phyloP scores from a whole-genome alignment of 257 asterid species.

The Nicotiana noctiflora region DNA sequence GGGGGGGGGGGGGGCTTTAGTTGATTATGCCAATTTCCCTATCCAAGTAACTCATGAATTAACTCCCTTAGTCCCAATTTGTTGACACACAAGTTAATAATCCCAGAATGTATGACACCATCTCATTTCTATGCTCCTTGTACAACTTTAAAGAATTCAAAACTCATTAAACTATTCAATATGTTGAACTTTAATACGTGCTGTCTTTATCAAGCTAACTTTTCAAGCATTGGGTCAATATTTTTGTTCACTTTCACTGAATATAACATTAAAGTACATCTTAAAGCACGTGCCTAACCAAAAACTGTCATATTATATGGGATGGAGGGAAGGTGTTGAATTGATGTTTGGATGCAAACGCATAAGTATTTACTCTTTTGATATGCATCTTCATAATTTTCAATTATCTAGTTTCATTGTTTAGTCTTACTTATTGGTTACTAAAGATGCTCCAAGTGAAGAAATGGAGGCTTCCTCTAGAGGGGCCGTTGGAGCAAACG shows the following conservation, averaged over 20 bases:
- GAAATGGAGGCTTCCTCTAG: conserved; percentile 48
- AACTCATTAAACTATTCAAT: background rate
- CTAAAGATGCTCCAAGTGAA: conserved; percentile 42
- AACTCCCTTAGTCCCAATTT: background rate
- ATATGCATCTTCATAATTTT: background rate
- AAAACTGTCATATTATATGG: background rate
- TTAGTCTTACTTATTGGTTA: conserved; percentile 8
- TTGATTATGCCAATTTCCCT: background rate
- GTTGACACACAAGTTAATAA: background rate
- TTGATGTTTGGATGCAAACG: background rate
- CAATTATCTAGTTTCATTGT: background rate
- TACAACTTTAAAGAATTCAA: background rate
- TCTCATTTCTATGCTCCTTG: background rate
- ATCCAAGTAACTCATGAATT: background rate
- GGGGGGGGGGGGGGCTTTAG: background rate
- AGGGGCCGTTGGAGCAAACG: conserved; percentile 51
- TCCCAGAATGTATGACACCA: background rate
- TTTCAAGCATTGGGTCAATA: background rate
- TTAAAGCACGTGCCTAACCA: background rate
- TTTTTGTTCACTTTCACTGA: background rate
- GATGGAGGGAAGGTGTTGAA: background rate
- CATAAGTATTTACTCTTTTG: background rate
- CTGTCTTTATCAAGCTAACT: background rate
- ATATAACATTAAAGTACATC: background rate
- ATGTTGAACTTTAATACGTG: background rate